Evolutionary conservation across 78 protist species (phyloP), one percentile per base, ranked within the genome.

Genomic region (Parvularia atlantis): DNA sequence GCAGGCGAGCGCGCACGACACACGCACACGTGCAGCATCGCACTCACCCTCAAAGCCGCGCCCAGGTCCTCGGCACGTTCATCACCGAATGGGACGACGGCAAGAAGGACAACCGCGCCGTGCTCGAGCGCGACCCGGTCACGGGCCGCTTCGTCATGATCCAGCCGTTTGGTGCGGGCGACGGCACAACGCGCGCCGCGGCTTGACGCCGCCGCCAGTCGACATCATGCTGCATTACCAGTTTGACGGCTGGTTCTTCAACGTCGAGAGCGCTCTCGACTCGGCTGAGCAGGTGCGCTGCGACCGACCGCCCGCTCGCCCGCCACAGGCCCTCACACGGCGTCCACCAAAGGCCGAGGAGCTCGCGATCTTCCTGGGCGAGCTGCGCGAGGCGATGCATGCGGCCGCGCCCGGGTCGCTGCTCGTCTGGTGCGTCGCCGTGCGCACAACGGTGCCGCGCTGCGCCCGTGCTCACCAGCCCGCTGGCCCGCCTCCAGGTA

Each of bases 41-140:
- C 63, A 5, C 7, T 33, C 43, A 63, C 48, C 33, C 9, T 43
- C 48, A 43, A 5, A 11, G 48, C 58, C 10, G 30, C n/a, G 3
- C 58, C 52, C 41, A 2, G 19, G 17, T 36, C 22, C 63, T 77
- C n/a, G 80, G 94, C 17, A 91, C 91, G 37, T 66, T 88, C 41
- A 91, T 91, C 48, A 78, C 82, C 28, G 95, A 91, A 60, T 90
- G 94, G 94, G 91, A 78, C 31, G 77, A 48, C 14, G 90, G 91
- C n/a, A n/a, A n/a, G n/a, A n/a, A n/a, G n/a, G n/a, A n/a, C n/a
- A n/a, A n/a, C n/a, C n/a, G n/a, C n/a, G n/a, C n/a, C n/a, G n/a
- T n/a, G n/a, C n/a, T n/a, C n/a, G n/a, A n/a, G 5, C 1, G 30
- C 0, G 0, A 4, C 0, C 84, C 77, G 36, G n/a, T 36, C 41